Evolutionary conservation across 768 basidiomycete species (phyloP), one percentile per base, ranked within the genome.

Genomic region (Russula dissimulans): DNA sequence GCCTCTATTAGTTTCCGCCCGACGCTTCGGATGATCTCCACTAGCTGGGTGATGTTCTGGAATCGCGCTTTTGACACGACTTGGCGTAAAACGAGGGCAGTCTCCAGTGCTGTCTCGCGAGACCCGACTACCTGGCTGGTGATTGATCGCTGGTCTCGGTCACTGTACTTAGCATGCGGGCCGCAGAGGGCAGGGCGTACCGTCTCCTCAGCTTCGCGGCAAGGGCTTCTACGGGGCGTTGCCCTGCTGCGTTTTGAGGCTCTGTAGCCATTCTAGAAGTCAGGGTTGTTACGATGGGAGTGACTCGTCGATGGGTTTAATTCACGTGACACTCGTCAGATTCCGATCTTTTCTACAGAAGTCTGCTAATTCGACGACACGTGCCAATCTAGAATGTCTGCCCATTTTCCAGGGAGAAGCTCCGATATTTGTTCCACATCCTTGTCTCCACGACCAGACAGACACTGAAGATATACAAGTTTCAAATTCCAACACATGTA

Each of bases 401-500:
- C 93, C 95, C 95, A 97, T 73, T 95, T 90, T 57, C 81, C 81
- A 11, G 95, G 95, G 57, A 99, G 78, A 43, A 97, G 77, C 67
- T 95, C 76, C n/a, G 89, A 93, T 59, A 99, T 94, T 69, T 98
- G 89, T 66, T 95, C 89, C 4, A 99, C 97, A 69, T 99, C 95
- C 74, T 98, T 98, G 73, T 98, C 94, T 17, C 97, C 97, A 63
- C 95, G 84, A 52, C 95, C 95, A 56, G 91, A 95, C 54, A 97
- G 76, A 69, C 93, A 97, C 91, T 95, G 60, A 45, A 9, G 51
- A 38, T 36, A 10, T 53, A 17, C 18, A 17, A 58, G 4, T 6
- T 11, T 22, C 12, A 48, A 43, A 38, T 67, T 60, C 44, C 8
- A 7, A 15, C 17, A 11, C n/a, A 11, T 17, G 17, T 32, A 60